These are phyloP conservation scores for Aspergillus funiculosus DNA, from an alignment of 495 filamentous ascomycete genomes.

Conservation along the genomic window DNA sequence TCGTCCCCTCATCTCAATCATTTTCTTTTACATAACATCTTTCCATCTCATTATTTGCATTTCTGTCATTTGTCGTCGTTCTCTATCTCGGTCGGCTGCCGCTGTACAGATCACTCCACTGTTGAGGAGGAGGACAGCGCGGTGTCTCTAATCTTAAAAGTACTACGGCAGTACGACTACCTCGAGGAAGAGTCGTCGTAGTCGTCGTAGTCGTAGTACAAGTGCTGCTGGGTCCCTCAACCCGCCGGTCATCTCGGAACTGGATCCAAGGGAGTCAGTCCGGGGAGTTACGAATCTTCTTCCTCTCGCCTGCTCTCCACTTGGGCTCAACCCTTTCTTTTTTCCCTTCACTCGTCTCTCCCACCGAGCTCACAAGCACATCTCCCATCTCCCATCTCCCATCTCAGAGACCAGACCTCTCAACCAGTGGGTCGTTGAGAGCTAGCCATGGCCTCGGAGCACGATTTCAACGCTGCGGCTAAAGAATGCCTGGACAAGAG, in stretches of 20 bases:
- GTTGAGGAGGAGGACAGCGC: constrained; percentile 2
- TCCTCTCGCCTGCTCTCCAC: constrained; percentile 5
- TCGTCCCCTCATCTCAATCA: constrained; percentile 7
- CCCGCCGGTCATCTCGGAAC: neutral
- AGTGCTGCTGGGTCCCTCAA: constrained; percentile 4
- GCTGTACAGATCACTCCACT: constrained; percentile 11
- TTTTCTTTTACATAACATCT: constrained; percentile 28
- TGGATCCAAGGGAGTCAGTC: constrained; percentile 8
- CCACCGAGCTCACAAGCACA: neutral
- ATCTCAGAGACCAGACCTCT: neutral
- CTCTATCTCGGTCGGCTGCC: constrained; percentile 17
- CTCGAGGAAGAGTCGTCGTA: no score
- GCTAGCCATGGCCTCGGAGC: constrained; percentile 25
- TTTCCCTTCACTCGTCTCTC: constrained; percentile 7
- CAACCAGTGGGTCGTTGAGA: constrained; percentile 9
- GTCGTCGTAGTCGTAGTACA: neutral
- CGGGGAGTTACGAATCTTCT: constrained; percentile 12
- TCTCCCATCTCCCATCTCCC: neutral
- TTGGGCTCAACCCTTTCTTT: constrained; percentile 8
- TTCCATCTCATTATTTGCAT: constrained; percentile 10
- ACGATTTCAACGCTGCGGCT: constrained; percentile 14
- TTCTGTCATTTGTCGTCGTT: constrained; percentile 18
- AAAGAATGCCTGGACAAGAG: constrained; percentile 30
- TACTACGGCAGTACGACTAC: no score
- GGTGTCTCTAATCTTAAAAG: neutral